Base-by-base conservation (phyloP, 2,329 filamentous ascomycete genomes). In the Trichoderma lentiforme region DNA sequence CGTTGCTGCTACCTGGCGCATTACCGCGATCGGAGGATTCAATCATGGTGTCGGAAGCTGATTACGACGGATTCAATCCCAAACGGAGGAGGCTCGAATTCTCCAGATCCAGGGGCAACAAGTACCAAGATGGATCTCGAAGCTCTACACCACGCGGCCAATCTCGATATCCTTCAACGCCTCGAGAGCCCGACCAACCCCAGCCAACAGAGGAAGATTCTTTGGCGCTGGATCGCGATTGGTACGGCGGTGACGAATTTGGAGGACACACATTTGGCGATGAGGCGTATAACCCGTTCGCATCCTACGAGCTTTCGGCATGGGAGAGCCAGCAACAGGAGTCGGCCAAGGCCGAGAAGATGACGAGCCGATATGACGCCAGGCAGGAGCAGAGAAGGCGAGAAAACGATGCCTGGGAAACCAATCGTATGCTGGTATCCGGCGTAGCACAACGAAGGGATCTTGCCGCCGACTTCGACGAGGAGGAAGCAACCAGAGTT, bases 341-440 rank as follows among this genome's bases (percentile, higher is more conserved):
- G 81, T 88, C 88, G 18, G 91, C 90, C 15, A 83, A 94, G 80
- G 86, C 90, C 9, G 93, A 97, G 81, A 96, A 93, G 86, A 96
- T 96, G 84, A 87, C 90, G 6, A 91, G 88, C 67, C 91, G 88
- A 77, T 88, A 86, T 77, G 88, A 84, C 69, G 92, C 92, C 58
- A 88, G 93, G 65, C 91, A 91, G 73, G 87, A 93, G 72, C 94
- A 97, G 82, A 93, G 95, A 77, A 93, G 97, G 80, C 94, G 93
- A 79, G 96, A 99, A 79, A 94, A 96, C 57, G 96, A 99, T 82
- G 95, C 95, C 0, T 99, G 96, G 96, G 97, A 99, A 82, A 96
- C 95, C 18, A 99, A 99, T 80, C 93, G 96, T 72, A 98, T 99
- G 96, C 87, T 99, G 73, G 96, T 95, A 1, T 98, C 95, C 24